These are phyloP conservation scores for Daldinia eschscholtzii DNA, from an alignment of 2,329 filamentous ascomycete genomes.

Conservation along the genomic window DNA sequence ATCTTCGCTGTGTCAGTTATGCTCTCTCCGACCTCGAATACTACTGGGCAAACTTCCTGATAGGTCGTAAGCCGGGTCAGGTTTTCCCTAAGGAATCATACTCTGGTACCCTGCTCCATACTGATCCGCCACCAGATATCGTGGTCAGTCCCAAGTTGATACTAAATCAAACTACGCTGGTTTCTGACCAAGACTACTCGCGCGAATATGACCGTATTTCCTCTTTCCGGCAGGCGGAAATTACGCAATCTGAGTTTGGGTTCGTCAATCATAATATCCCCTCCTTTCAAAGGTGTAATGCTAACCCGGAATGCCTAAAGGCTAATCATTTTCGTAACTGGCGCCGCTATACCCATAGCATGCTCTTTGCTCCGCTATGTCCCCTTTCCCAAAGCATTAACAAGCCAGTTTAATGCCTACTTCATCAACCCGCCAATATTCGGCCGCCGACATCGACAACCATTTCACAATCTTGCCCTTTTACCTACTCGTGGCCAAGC, in stretches of 20 bases:
- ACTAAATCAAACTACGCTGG: conserved; percentile 33
- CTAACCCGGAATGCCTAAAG: conserved; percentile 41
- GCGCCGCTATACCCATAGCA: conserved; percentile 50
- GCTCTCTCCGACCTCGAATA: conserved; percentile 37
- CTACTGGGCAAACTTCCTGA: conserved; percentile 45
- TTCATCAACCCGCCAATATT: conserved; percentile 52
- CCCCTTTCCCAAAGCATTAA: conserved; percentile 42
- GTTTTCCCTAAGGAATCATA: conserved; percentile 34
- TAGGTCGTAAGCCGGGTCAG: conserved; percentile 38
- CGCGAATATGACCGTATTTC: conserved; percentile 13
- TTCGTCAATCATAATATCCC: conserved; percentile 5
- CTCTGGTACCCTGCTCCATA: conserved; percentile 22
- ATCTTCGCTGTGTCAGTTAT: conserved; percentile 44
- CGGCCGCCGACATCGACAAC: conserved; percentile 53
- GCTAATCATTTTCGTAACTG: conserved; percentile 49
- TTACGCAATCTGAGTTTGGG: conserved; percentile 30
- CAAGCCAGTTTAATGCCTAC: conserved; percentile 49
- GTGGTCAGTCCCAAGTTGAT: neutral
- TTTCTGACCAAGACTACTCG: conserved; percentile 54
- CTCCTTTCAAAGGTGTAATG: conserved; percentile 44
- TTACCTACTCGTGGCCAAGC: conserved; percentile 55
- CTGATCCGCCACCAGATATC: conserved; percentile 21
- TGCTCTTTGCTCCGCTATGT: conserved; percentile 55
- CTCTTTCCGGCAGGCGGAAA: conserved; percentile 28
- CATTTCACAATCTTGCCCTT: conserved; percentile 48